Conservation (phyloP, 768 basidiomycete genomes). For the Scleroderma citrinum region DNA sequence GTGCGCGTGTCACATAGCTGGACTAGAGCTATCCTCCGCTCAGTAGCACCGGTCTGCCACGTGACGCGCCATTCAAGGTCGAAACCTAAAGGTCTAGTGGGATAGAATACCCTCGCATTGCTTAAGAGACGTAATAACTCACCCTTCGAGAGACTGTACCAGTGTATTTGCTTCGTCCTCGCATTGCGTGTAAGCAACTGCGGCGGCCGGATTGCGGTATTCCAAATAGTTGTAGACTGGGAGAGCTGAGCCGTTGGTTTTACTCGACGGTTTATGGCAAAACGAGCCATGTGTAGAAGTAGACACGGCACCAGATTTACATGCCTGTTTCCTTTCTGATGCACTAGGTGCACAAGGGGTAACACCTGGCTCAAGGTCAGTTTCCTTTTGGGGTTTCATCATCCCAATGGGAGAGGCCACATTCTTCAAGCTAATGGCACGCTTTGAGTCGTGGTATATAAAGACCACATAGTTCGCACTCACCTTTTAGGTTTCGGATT, state of each 20-base stretch:
- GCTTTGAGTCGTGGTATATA: not conserved
- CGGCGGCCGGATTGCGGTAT: conserved; percentile 23
- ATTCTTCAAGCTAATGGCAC: not conserved
- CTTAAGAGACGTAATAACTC: conserved; percentile 4
- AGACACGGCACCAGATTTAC: not conserved
- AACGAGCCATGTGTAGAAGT: not conserved
- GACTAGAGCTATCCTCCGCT: conserved; percentile 37
- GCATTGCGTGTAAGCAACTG: conserved; percentile 34
- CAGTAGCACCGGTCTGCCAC: conserved; percentile 25
- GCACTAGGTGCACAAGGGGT: not conserved
- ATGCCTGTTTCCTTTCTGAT: not conserved
- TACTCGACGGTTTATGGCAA: not conserved
- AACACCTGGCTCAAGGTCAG: not conserved
- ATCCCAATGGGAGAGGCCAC: no score
- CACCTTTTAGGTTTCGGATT: not conserved
- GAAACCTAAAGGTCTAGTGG: conserved; percentile 40
- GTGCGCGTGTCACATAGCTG: conserved; percentile 39
- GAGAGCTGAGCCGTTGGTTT: conserved; percentile 5
- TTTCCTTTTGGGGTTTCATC: not conserved
- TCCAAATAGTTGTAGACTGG: conserved; percentile 36
- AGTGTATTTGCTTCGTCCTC: conserved; percentile 40
- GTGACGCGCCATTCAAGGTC: conserved; percentile 46
- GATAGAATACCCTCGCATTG: not conserved
- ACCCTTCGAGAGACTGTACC: conserved; percentile 33
- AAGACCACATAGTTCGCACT: not conserved